Evolutionary conservation across 1,139 yeast species (phyloP), one percentile per base, ranked within the genome.

Genomic region (Casaregolazyma suthepensis): DNA sequence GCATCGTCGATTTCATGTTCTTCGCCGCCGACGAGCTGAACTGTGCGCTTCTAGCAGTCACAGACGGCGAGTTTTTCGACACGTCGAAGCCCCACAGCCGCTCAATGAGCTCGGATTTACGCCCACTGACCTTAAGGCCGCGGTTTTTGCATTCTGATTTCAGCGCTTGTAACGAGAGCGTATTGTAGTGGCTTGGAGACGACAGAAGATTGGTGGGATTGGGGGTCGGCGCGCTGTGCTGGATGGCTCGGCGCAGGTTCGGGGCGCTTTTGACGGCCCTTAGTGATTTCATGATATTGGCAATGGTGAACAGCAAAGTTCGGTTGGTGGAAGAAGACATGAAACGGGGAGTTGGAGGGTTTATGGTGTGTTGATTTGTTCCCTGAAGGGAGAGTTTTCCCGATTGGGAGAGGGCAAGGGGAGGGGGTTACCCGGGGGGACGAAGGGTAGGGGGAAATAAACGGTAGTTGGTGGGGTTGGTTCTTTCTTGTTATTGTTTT

Each of bases 91-190:
- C 61, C 23, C 68, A 59, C 31, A 80, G 66, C 54, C 85, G 73
- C 55, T 79, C 79, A 43, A 80, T 72, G 19, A 81, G 66, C 45
- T 81, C 84, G 12, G 75, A 65, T 61, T 82, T 82, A 52, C 74
- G 74, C 12, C 87, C 87, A 26, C 78, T 69, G 0, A 80, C 76
- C 59, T 77, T 79, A 56, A 82, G 66, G 0, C 85, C 85, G 56
- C 83, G 75, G 53, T 70, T 71, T 53, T 76, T 76, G 63, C 85
- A 81, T 63, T 81, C 85, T 52, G 65, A 64, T 61, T 78, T 78
- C 57, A 82, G 71, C 1, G 77, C 72, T 52, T 75, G 74, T 46
- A 80, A 68, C 45, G 78, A 77, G 76, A 79, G 73, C 56, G 65
- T 58, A 35, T 65, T 56, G 57, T 65, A 68, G 51, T 64, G 66